phyloP scores from a whole-genome alignment of 192 early-diverging fungal species.

The Lunasporangiospora selenospora region DNA sequence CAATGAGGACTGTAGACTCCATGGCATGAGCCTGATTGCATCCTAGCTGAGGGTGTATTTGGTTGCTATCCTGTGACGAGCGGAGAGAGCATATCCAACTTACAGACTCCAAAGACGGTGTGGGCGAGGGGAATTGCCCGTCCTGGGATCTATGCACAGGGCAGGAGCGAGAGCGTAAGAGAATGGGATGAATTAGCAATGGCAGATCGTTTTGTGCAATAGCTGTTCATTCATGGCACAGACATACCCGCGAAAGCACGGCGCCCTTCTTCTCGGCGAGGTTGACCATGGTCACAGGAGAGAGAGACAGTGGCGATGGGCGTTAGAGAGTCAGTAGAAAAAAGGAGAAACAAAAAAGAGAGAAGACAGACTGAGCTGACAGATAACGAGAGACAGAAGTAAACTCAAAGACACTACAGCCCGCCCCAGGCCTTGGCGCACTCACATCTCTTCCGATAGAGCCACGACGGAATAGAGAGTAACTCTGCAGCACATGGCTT shows the following conservation, averaged over 20 bases:
- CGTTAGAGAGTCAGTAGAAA: too few species aligned
- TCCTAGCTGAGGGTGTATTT: not conserved
- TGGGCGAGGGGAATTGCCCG: constrained; percentile 29
- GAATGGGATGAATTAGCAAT: not conserved
- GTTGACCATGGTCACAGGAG: constrained; percentile 1
- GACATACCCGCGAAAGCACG: constrained; percentile 7
- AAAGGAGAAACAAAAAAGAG: not conserved
- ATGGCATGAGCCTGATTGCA: not conserved
- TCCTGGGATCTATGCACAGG: constrained; percentile 25
- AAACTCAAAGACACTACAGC: not conserved
- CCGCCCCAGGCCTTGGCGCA: not conserved
- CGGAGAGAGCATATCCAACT: constrained; percentile 4
- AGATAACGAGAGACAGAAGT: not conserved
- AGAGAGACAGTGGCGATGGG: not conserved
- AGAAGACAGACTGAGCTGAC: not conserved
- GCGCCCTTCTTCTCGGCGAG: constrained; percentile 8
- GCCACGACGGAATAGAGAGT: not conserved
- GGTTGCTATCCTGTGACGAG: not conserved
- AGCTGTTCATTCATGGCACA: not conserved
- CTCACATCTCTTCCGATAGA: not conserved
- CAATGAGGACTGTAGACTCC: not conserved
- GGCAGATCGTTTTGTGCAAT: not conserved
- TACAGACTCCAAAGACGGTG: constrained; percentile 44
- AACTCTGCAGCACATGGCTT: not conserved
- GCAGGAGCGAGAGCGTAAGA: not conserved